These are phyloP conservation scores for Vitis cinerea DNA, from an alignment of 164 flowering plant genomes.

Conservation along the genomic window DNA sequence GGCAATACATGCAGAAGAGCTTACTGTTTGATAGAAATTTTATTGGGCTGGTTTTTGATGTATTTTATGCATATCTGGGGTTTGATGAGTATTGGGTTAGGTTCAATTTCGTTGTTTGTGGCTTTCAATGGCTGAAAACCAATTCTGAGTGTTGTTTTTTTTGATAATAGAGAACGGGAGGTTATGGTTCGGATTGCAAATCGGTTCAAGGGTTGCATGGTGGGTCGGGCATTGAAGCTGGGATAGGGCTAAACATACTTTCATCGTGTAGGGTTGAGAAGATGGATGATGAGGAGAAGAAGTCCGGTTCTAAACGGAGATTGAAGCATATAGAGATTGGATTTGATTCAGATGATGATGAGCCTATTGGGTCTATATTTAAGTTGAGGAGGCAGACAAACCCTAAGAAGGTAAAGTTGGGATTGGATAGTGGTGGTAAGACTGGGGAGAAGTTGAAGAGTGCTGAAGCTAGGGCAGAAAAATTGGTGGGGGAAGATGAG, in stretches of 20 bases:
- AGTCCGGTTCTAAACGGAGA: constrained; percentile 36
- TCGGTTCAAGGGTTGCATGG: constrained; percentile 17
- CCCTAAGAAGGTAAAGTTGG: constrained; percentile 47
- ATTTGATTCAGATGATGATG: constrained; percentile 57
- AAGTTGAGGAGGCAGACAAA: constrained; percentile 46
- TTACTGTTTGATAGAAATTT: constrained; percentile 5
- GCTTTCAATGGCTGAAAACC: constrained; percentile 14
- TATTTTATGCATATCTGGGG: not conserved
- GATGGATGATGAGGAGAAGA: constrained; percentile 46
- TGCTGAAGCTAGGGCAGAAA: constrained; percentile 26
- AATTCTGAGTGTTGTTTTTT: constrained; percentile 25
- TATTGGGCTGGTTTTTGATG: not conserved
- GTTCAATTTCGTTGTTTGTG: constrained; percentile 5
- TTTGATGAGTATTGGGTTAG: constrained; percentile 4
- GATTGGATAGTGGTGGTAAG: constrained; percentile 17
- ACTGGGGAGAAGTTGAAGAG: constrained; percentile 18
- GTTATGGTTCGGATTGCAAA: constrained; percentile 17
- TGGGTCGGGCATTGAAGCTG: constrained; percentile 24
- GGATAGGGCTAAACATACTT: constrained; percentile 22
- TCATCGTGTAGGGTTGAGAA: constrained; percentile 20
- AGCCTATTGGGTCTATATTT: constrained; percentile 57
- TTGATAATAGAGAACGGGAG: constrained; percentile 22
- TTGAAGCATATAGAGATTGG: constrained; percentile 21
- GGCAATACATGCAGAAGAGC: constrained; percentile 3
- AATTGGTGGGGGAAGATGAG: constrained; percentile 23